Evolutionary conservation across 306 rosid species (phyloP).

Genomic region (Sicyos edulis): DNA sequence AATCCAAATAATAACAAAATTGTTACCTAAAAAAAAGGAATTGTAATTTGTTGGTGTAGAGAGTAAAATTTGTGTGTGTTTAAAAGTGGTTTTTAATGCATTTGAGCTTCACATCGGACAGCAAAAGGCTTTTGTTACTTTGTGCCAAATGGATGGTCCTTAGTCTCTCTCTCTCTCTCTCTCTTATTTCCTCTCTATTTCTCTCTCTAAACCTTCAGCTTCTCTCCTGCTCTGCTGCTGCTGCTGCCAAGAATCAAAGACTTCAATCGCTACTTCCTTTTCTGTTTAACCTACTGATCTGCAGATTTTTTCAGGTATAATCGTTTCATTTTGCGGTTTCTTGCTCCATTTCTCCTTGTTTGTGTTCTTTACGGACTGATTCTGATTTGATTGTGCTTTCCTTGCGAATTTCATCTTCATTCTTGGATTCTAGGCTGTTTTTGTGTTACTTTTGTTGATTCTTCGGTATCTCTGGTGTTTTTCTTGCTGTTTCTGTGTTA

Average conservation of each 20-base stretch:
- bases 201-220: constrained; percentile 17
- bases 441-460: neutral
- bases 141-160: constrained; percentile 71
- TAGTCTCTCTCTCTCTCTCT: constrained; percentile 26
- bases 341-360: constrained; percentile 9
- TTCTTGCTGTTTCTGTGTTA: neutral
- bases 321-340: constrained; percentile 16
- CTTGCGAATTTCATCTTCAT: neutral
- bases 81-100: constrained; percentile 46
- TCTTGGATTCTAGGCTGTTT: neutral
- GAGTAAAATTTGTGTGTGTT: constrained; percentile 9
- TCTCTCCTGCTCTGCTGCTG: neutral
- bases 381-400: constrained; percentile 3
- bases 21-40: neutral
- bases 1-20: too few species aligned
- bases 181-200: constrained; percentile 16
- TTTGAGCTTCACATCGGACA: constrained; percentile 51
- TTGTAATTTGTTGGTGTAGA: neutral
- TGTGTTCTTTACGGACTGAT: neutral
- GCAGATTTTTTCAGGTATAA: constrained; percentile 43
- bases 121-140: constrained; percentile 47
- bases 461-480: neutral
- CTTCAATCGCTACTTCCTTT: constrained; percentile 14
- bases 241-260: constrained; percentile 16
- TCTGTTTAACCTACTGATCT: constrained; percentile 34